Conservation (phyloP, 495 filamentous ascomycete species). For the Penicilliopsis zonata region DNA sequence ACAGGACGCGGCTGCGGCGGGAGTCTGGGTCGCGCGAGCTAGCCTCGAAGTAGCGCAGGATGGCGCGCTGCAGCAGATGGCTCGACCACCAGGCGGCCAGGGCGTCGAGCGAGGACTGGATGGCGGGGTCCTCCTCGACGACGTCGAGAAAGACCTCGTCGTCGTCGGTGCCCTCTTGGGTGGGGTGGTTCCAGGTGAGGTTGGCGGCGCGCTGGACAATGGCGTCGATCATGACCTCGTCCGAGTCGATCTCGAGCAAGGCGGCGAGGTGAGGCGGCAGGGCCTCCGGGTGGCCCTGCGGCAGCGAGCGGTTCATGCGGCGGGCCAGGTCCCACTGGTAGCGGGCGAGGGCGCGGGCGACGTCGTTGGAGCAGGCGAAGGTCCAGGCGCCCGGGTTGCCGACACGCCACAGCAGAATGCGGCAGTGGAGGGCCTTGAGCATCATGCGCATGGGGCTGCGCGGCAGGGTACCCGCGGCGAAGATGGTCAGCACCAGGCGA, state of each 20-base stretch:
- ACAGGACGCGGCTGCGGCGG: slow-evolving; percentile 26
- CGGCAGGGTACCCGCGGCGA: slow-evolving; percentile 80
- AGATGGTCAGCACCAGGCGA: slow-evolving; percentile 72
- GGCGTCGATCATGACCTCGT: slow-evolving; percentile 61
- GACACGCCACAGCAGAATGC: slow-evolving; percentile 74
- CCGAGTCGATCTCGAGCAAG: slow-evolving; percentile 64
- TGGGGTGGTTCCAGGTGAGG: slow-evolving; percentile 76
- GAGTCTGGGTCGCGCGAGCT: slow-evolving; percentile 28
- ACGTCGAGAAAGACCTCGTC: slow-evolving; percentile 64
- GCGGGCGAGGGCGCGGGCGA: slow-evolving; percentile 56
- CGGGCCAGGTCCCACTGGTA: slow-evolving; percentile 74
- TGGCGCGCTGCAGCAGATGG: slow-evolving; percentile 56
- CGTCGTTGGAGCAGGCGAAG: slow-evolving; percentile 46
- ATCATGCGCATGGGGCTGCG: slow-evolving; percentile 76
- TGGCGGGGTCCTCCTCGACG: slow-evolving; percentile 76
- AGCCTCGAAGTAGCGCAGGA: slow-evolving; percentile 48
- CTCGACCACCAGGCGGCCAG: slow-evolving; percentile 86
- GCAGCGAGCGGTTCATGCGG: slow-evolving; percentile 46
- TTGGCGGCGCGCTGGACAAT: slow-evolving; percentile 85
- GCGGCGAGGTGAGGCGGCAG: slow-evolving; percentile 66
- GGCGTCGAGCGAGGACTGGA: slow-evolving; percentile 79
- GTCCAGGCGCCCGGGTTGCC: slow-evolving; percentile 49
- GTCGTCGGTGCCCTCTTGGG: slow-evolving; percentile 47
- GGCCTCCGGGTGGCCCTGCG: slow-evolving; percentile 45
- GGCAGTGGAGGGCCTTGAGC: slow-evolving; percentile 85